Evolutionary conservation across 768 basidiomycete species (phyloP).

Genomic region (Cubamyces sp.): DNA sequence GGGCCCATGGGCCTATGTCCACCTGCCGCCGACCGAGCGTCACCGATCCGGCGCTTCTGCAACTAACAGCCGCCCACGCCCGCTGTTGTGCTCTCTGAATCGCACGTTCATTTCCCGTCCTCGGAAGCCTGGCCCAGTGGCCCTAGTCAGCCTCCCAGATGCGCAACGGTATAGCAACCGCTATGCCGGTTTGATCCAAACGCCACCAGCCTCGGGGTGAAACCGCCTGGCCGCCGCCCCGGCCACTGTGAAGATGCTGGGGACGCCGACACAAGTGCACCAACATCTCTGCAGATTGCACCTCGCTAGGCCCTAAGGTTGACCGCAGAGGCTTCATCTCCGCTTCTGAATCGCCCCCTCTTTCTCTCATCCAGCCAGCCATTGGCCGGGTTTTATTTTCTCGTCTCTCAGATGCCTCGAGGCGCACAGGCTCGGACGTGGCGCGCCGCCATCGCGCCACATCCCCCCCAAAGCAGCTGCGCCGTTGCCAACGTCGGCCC

Average conservation of each 20-base stretch:
- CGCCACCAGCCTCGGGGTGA: neutral
- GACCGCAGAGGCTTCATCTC: neutral
- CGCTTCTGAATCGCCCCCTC: neutral
- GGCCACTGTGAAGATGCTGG: neutral
- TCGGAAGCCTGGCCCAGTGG: neutral
- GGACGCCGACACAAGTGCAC: too few species aligned
- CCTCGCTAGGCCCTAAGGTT: too few species aligned
- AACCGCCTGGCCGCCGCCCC: neutral
- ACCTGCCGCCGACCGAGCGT: too few species aligned
- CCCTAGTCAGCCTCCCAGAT: too few species aligned
- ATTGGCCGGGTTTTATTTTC: too few species aligned
- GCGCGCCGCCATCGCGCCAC: conserved; percentile 5
- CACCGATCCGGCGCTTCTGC: conserved; percentile 1
- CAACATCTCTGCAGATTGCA: too few species aligned
- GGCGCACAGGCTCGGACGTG: neutral
- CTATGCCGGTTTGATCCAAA: neutral
- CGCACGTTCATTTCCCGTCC: conserved; percentile 21
- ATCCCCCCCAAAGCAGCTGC: neutral
- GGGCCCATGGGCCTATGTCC: neutral
- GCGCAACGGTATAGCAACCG: neutral
- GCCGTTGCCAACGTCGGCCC: neutral
- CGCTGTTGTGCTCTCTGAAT: conserved; percentile 14
- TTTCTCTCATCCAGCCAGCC: too few species aligned
- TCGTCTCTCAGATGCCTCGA: neutral
- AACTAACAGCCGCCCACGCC: neutral